Evolutionary conservation across 345 rosid genomes (phyloP).

Genomic region (Eutrema japonicum): DNA sequence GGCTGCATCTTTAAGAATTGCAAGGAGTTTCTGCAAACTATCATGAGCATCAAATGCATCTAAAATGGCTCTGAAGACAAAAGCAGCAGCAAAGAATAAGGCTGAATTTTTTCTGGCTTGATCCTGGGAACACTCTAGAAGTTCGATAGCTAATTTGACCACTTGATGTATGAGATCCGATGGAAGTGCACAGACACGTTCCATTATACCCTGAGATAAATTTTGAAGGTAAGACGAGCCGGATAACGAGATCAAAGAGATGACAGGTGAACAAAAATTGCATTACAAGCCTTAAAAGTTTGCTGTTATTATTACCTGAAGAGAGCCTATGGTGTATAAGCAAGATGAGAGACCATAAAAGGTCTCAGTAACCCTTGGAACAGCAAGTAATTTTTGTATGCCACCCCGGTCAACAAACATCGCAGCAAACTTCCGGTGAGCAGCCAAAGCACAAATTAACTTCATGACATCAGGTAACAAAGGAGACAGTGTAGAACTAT

Average conservation of each 20-base stretch:
- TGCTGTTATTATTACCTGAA: conserved; percentile 67
- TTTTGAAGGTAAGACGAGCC: conserved; percentile 18
- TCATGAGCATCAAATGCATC: conserved; percentile 96
- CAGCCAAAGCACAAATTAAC: conserved; percentile 96
- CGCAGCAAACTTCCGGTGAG: conserved; percentile 97
- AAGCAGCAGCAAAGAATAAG: conserved; percentile 92
- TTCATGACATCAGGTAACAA: conserved; percentile 96
- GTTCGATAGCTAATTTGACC: conserved; percentile 87
- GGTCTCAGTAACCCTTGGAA: conserved; percentile 73
- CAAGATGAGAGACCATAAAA: conserved; percentile 93
- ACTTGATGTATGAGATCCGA: conserved; percentile 74
- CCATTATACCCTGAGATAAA: conserved; percentile 83
- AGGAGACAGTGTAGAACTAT: conserved; percentile 47
- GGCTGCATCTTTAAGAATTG: conserved; percentile 80
- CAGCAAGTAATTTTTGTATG: conserved; percentile 86
- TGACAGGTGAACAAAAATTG: conserved; percentile 12
- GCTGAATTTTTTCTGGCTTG: conserved; percentile 94
- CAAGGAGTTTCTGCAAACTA: conserved; percentile 83
- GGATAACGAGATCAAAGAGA: conserved; percentile 16
- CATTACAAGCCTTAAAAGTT: neutral
- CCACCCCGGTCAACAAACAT: conserved; percentile 98
- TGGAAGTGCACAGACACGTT: conserved; percentile 97
- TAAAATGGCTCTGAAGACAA: conserved; percentile 91
- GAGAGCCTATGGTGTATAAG: conserved; percentile 86
- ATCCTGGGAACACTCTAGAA: conserved; percentile 86